Conservation (phyloP, 805 yeast species). For the Wickerhamomyces strasburgensis region DNA sequence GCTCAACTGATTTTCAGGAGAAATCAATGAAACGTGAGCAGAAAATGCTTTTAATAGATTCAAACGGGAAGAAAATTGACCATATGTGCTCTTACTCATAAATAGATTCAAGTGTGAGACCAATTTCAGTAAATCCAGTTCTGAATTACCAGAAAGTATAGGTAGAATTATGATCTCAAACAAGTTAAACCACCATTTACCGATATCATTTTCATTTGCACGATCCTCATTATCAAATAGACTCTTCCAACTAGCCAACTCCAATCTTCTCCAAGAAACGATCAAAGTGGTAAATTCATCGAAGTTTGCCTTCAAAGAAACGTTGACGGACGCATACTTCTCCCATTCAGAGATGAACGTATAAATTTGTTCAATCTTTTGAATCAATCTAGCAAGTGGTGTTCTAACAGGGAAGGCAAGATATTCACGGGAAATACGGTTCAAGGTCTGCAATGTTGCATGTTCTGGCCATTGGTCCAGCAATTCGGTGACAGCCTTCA, state of each 20-base stretch:
- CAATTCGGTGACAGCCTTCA: conserved; percentile 41
- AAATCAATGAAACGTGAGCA: conserved; percentile 40
- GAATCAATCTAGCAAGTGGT: conserved; percentile 73
- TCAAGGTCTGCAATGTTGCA: conserved; percentile 71
- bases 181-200: conserved; percentile 89
- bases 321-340: conserved; percentile 77
- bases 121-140: conserved; percentile 31
- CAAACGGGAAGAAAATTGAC: conserved; percentile 64
- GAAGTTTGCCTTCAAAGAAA: conserved; percentile 52
- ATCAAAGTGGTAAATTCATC: conserved; percentile 61
- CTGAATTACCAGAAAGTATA: conserved; percentile 32
- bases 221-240: conserved; percentile 63
- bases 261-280: conserved; percentile 88
- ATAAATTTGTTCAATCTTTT: conserved; percentile 82
- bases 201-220: conserved; percentile 42
- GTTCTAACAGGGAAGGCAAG: conserved; percentile 54
- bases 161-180: conserved; percentile 72
- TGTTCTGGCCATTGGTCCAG: conserved; percentile 89
- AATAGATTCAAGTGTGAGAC: conserved; percentile 66
- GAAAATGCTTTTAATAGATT: conserved; percentile 59
- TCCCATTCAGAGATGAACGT: conserved; percentile 89
- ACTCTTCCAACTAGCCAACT: conserved; percentile 78
- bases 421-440: conserved; percentile 61
- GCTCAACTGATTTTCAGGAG: conserved; percentile 24
- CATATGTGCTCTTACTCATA: conserved; percentile 68